phyloP scores from a whole-genome alignment of 106 monocot species.

The Platanthera guangdongensis region DNA sequence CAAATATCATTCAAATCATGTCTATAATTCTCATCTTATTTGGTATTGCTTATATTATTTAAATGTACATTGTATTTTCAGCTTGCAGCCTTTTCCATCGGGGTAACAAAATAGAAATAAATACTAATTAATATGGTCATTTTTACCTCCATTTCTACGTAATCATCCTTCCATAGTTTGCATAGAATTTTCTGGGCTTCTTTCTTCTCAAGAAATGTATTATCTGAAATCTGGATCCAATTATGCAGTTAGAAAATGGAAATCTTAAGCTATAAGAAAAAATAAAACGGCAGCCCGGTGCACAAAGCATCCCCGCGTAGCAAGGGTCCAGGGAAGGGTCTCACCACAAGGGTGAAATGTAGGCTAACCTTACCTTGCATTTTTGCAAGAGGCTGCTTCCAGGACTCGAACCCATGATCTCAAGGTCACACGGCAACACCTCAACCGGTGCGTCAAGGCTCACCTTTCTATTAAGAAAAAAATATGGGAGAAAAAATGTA shows the following conservation, averaged over 20 bases:
- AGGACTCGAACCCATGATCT: no score
- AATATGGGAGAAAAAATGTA: no score
- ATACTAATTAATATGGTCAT: background rate
- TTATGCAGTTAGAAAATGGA: background rate
- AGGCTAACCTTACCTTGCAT: no score
- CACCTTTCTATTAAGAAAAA: no score
- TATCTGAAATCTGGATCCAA: slow-evolving; percentile 27
- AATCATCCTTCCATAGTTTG: slow-evolving; percentile 77
- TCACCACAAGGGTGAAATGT: no score
- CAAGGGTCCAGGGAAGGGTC: no score
- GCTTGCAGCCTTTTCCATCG: background rate
- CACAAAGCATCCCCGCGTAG: no score
- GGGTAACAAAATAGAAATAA: background rate
- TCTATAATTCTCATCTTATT: background rate
- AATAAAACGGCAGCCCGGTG: no score
- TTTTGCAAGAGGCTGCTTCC: no score
- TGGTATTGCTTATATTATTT: background rate
- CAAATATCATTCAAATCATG: background rate
- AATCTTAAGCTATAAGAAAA: background rate
- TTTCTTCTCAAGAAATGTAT: slow-evolving; percentile 57
- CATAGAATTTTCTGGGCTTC: slow-evolving; percentile 40
- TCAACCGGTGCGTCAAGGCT: no score
- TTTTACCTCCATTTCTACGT: slow-evolving; percentile 65
- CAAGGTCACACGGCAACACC: no score
- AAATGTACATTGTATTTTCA: background rate